Base-by-base conservation (phyloP, 768 basidiomycete species). In the Tricholoma bakamatsutake region DNA sequence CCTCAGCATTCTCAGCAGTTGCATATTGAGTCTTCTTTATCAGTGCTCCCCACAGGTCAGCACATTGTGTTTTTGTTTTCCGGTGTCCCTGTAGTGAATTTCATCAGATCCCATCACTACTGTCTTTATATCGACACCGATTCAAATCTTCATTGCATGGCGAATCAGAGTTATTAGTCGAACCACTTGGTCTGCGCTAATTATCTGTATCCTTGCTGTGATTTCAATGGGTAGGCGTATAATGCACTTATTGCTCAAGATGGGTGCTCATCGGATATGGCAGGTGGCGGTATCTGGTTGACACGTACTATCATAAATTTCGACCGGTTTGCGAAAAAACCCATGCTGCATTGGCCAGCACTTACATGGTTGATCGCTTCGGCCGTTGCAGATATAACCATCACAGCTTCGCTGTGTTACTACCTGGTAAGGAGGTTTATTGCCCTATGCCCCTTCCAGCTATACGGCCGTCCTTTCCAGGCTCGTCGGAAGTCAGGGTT, bases 61-160 rank as follows among this genome's bases (percentile, higher is more conserved):
- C 52, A 5, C 37, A 8, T 18, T 37, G 12, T 7, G 10, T 11
- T 3, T n/a, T 9, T 15, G 27, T 8, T 12, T 51, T 11, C 9
- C 11, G 21, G 30, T 1, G 6, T 7, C n/a, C 13, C 5, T 24
- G 24, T 15, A 11, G 9, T 21, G 13, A 40, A 53, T 15, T 30
- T 30, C 34, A 35, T 12, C 21, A 62, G 62, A 62, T n/a, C 62
- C 64, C 6, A 39, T 63, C 1, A 57, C 76, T 3, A 66, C 71
- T 1, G 68, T 78, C 6, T 45, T 63, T 2, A 63, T 65, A 12
- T 79, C 76, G 2, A 78, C 76, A 6, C 76, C 76, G 0, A 77
- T 79, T 17, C 78, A 79, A 61, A 58, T 79, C 9, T 78, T 77
- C 64, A 71, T 78, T 48, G 76, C 76, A 0, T 76, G 74, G 71